Base-by-base conservation (phyloP, 108 stramenopile genomes). In the Cylindrotheca fusiformis region DNA sequence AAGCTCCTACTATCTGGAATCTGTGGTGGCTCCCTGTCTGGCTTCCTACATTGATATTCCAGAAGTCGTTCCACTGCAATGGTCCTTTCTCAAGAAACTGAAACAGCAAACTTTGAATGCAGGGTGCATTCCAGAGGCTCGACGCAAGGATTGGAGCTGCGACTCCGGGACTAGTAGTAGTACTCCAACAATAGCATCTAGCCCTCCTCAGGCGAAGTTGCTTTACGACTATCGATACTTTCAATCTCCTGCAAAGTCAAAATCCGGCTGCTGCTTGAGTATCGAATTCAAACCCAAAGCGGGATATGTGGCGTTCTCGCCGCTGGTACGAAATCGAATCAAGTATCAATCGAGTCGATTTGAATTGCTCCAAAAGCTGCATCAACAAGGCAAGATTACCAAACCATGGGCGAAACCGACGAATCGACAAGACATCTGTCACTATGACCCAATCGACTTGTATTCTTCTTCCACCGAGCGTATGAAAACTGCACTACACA, bases 271-370 rank as follows among this genome's bases (percentile, higher is more conserved):
- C n/a, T n/a, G n/a, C 36, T 22, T 68, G 26, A 48, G 61, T 44
- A 44, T 86, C 4, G 88, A 90, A 61, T 67, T 90, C 30, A 90
- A 90, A 70, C 88, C 88, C 21, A 90, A 90, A 55, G 88, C 88
- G 27, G 88, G 88, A 26, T 90, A 84, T 49, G 47, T 82, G 12
- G 30, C 85, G 22, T 67, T 58, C 32, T 86, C 88, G 49, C 88
- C 88, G 49, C 65, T 90, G 26, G 79, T 90, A 18, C 25, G 56
- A 20, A 52, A 80, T 72, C 68, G 81, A 21, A 68, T 73, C 58
- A 90, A 90, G 71, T 84, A 81, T 49, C 49, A 55, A 5, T 30
- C 31, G 12, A 60, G 79, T 4, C 72, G 85, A 48, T 90, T 74
- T 71, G 49, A 49, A 8, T 26, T 77, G 1, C 61, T 84, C 47